phyloP scores from a whole-genome alignment of 352 stramenopile species.

The Globisporangium megalacanthum region DNA sequence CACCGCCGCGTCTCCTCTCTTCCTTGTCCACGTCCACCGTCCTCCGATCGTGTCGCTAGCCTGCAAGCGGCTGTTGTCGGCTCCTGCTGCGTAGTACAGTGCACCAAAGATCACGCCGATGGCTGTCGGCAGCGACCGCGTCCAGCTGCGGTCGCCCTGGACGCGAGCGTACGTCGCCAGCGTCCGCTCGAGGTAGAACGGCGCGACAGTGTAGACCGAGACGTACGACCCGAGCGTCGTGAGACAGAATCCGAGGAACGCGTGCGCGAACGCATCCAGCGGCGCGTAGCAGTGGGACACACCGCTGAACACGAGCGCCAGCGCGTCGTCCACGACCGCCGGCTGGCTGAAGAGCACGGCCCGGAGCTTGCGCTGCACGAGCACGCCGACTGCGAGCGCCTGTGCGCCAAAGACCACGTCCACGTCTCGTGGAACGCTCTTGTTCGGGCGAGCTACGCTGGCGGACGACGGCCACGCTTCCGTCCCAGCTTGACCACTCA shows the following conservation, averaged over 20 bases:
- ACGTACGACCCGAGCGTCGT: conserved; percentile 39
- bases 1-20: neutral
- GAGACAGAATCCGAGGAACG: conserved; percentile 43
- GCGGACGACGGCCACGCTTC: too few species aligned
- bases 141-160: conserved; percentile 13
- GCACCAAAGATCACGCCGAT: conserved; percentile 48
- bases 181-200: conserved; percentile 48
- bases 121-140: conserved; percentile 30
- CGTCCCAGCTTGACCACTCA: neutral
- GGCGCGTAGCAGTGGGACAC: conserved; percentile 51
- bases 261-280: conserved; percentile 40
- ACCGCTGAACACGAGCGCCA: conserved; percentile 42
- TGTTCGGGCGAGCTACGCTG: neutral
- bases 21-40: too few species aligned
- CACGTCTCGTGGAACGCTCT: conserved; percentile 15
- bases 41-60: too few species aligned
- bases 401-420: conserved; percentile 35
- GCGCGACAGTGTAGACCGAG: conserved; percentile 41
- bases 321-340: conserved; percentile 28
- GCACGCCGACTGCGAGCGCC: conserved; percentile 31
- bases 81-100: conserved; percentile 22
- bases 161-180: conserved; percentile 31
- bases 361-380: conserved; percentile 49
- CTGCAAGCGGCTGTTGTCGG: neutral
- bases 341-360: conserved; percentile 36